Evolutionary conservation across 202 grass and related monocot species (phyloP), one percentile per base, ranked within the genome.

Genomic region (Setaria viridis): DNA sequence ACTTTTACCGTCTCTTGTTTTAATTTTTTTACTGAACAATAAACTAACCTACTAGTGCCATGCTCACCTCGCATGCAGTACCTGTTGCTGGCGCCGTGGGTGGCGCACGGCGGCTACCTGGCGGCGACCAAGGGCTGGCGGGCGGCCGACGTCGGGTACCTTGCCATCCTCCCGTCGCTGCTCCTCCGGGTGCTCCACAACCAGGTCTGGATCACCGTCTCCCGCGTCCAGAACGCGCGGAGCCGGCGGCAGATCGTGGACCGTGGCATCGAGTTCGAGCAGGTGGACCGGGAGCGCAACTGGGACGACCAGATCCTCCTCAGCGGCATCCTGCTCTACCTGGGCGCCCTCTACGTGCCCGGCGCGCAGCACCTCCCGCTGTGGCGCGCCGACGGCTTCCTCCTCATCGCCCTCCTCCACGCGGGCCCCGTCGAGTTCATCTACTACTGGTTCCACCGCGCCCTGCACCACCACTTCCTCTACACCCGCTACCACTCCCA

Each of bases 251-350:
- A 87, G 88, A 92, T 98, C 32, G 89, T 98, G 6, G 78, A 92
- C 64, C 83, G 86, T n/a, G 94, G 91, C 86, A 88, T 98, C 78
- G 91, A 95, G 85, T 98, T 98, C 84, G 93, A 92, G 42, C 95
- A 98, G 88, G 86, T 98, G 14, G 95, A 98, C 89, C 79, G 95
- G 11, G 95, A 98, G 75, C 84, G 90, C 16, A 98, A 94, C 89
- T 98, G 95, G 95, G 95, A 98, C 75, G 95, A 98, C 89, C 93
- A 98, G 82, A 92, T 98, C 86, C 79, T 98, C 82, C 91, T 98
- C 60, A 89, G 84, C 34, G 93, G 81, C 9, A 62, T 95, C 39
- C 63, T 98, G 17, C 29, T 98, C 2, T 95, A 89, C 79, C 8
- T 91, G 1, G 91, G 68, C 29, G 2, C 81, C 34, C 19, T 21